Evolutionary conservation across 2,329 filamentous ascomycete genomes (phyloP).

Genomic region (Dothideomycetes sp.): DNA sequence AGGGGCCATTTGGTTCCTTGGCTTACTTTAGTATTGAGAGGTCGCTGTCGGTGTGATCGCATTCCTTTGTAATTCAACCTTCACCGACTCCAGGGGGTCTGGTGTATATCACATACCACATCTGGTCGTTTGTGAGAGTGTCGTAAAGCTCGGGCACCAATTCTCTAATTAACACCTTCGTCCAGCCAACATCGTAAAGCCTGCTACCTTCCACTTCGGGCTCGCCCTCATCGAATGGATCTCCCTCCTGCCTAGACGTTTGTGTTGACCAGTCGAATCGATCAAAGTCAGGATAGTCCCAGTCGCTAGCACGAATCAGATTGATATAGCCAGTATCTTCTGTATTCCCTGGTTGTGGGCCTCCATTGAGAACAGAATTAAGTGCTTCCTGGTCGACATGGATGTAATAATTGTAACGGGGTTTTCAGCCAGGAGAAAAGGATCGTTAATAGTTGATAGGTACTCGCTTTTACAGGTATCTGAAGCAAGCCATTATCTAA

Average conservation of each 20-base stretch:
- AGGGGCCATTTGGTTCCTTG: too few relatives aligned
- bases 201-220: background rate
- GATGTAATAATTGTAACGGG: conserved; percentile 8
- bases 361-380: background rate
- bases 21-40: too few relatives aligned
- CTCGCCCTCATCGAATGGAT: background rate
- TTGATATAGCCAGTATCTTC: conserved; percentile 6
- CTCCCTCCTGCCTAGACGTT: background rate
- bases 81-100: too few relatives aligned
- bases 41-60: too few relatives aligned
- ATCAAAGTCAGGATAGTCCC: conserved; percentile 5
- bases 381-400: conserved; percentile 9
- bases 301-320: conserved; percentile 3
- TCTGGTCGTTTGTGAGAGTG: background rate
- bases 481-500: background rate
- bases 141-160: background rate
- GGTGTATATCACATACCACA: background rate
- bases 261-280: conserved; percentile 1
- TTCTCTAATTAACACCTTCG: background rate
- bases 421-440: too few relatives aligned
- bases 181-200: background rate
- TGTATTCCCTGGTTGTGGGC: too few relatives aligned
- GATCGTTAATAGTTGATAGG: too few relatives aligned
- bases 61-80: too few relatives aligned
- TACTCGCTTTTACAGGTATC: too few relatives aligned